Percentiles rank a stretch among this genome's conserved stretches.
These are phyloP conservation scores for Microbotryum saponariae DNA, from an alignment of 1,284 basidiomycete genomes.

Conservation along the genomic window DNA sequence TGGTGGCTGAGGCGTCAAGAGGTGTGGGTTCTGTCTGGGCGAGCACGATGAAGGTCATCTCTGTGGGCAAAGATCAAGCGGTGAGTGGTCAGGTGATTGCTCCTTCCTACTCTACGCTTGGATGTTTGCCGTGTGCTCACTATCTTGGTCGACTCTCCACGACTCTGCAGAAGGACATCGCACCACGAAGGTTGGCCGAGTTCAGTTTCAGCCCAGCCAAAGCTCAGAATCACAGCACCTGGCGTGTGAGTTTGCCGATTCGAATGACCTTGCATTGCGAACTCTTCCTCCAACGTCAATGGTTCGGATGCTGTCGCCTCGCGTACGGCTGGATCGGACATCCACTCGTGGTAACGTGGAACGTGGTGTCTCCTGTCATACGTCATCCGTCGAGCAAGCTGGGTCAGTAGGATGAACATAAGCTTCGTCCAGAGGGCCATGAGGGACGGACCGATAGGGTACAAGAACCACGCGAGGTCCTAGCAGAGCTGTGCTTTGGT, in stretches of 20 bases:
- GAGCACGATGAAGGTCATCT: slow-evolving; percentile 86
- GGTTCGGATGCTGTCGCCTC: slow-evolving; percentile 80
- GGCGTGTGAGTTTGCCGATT: neutral
- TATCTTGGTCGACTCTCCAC: slow-evolving; percentile 83
- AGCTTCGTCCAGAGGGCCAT: neutral
- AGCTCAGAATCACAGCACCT: too few relatives aligned
- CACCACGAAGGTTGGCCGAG: neutral
- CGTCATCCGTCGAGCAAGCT: neutral
- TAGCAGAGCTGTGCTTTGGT: slow-evolving; percentile 56
- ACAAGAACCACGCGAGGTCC: slow-evolving; percentile 60
- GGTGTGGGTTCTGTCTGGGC: slow-evolving; percentile 34
- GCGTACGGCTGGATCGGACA: slow-evolving; percentile 67
- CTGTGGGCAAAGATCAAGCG: slow-evolving; percentile 41
- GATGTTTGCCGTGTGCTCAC: slow-evolving; percentile 44
- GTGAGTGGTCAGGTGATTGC: neutral
- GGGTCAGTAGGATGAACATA: neutral
- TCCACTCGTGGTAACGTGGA: slow-evolving; percentile 72
- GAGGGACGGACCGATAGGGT: slow-evolving; percentile 55
- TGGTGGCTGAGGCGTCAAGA: slow-evolving; percentile 8
- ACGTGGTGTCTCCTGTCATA: slow-evolving; percentile 26
- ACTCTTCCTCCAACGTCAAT: slow-evolving; percentile 72
- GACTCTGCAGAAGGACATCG: slow-evolving; percentile 49
- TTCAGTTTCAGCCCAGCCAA: neutral
- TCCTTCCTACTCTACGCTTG: neutral
- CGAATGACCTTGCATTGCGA: slow-evolving; percentile 77